Base-by-base conservation (phyloP, 1,284 basidiomycete species). In the Malassezia brasiliensis region DNA sequence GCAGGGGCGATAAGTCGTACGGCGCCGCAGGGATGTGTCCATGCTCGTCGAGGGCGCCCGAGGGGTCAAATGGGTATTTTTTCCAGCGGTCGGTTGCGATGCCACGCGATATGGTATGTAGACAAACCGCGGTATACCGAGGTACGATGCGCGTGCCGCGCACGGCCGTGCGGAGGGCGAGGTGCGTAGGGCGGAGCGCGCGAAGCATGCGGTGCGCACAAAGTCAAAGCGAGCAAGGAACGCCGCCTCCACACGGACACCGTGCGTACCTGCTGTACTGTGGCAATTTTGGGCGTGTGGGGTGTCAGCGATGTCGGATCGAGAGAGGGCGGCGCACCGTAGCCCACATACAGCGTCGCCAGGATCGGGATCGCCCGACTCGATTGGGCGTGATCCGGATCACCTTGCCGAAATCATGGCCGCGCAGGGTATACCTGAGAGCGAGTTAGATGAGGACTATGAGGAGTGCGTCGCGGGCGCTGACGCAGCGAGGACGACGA, bases 21-120 rank as follows among this genome's bases (percentile, higher is more conserved):
- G 69, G 69, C 10, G 65, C 57, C 22, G 63, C 47, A 2, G 67
- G 66, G 15, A 67, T 60, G 8, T 59, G 54, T 1, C 64, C 65
- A 5, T 62, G 39, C 2, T 55, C 59, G 41, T 69, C 65, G 5
- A 67, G 42, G 14, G 65, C 66, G 7, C 62, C 59, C 4, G 59
- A 57, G 6, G 62, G 36, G 34, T 63, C 22, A 35, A 47, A 36
- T 9, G 45, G 19, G 32, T 47, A 36, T 14, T 47, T 36, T 22
- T 47, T 19, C 42, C 42, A 45, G 25, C 42, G 14, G 1, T 19
- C 17, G 6, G 42, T 45, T 3, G 36, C 36, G 6, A 34, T 34
- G 14, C 25, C 25, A 11, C 32, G 11, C 32, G 32, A 34, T 34
- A 11, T 34, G 9, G 32, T 10, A 14, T 9, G 11, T 11, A 34